These are phyloP conservation scores for Aphanomyces astaci DNA, from an alignment of 352 stramenopile species.

Conservation along the genomic window DNA sequence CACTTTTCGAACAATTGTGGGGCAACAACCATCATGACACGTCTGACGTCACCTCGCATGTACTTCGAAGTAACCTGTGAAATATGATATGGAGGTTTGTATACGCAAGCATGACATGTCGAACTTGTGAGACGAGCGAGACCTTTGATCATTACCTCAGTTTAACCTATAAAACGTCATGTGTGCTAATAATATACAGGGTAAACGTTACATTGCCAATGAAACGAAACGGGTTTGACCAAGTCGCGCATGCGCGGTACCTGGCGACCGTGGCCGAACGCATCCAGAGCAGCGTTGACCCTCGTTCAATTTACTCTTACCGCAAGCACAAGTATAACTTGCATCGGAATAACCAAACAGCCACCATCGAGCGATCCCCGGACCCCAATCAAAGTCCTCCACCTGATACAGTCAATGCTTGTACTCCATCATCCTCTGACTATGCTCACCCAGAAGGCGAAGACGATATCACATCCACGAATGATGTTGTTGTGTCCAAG, in stretches of 20 bases:
- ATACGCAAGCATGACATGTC: too few relatives aligned
- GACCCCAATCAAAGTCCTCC: background rate
- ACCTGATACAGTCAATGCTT: background rate
- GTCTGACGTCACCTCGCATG: too few relatives aligned
- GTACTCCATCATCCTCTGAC: background rate
- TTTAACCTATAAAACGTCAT: too few relatives aligned
- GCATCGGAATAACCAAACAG: background rate
- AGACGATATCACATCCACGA: background rate
- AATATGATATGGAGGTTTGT: too few relatives aligned
- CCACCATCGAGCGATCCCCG: background rate
- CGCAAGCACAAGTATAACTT: constrained; percentile 21
- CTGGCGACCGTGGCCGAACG: background rate
- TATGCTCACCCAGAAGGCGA: background rate
- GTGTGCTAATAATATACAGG: too few relatives aligned
- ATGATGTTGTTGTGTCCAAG: background rate
- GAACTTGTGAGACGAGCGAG: too few relatives aligned
- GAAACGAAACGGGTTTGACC: constrained; percentile 13
- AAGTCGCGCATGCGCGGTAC: constrained; percentile 14
- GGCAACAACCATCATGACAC: too few relatives aligned
- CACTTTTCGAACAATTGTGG: too few relatives aligned
- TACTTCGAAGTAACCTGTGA: too few relatives aligned
- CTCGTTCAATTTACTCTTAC: constrained; percentile 1
- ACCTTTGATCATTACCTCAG: too few relatives aligned
- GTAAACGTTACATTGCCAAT: too few relatives aligned
- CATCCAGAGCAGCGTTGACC: background rate